Base-by-base conservation (phyloP, 352 stramenopile genomes). In the Thalassiosira hispida region DNA sequence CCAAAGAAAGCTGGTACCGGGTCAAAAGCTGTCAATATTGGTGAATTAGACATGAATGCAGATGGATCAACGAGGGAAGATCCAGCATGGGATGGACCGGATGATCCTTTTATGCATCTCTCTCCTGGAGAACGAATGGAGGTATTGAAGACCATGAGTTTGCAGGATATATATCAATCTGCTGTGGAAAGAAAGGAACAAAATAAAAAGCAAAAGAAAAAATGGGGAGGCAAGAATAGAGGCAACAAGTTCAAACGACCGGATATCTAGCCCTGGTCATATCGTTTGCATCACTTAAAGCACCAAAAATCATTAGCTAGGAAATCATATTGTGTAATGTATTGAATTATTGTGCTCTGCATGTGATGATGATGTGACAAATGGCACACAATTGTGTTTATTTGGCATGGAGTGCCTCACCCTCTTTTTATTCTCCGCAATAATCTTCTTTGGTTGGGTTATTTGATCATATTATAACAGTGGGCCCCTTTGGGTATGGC, bases 101-200 rank as follows among this genome's bases (percentile, higher is more conserved):
- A 79, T 51, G 84, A 90, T 72, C 84, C 84, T n/a, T 90, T 90
- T 79, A 71, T 81, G 59, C 80, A 90, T 70, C 62, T 90, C 5
- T 77, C 72, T 22, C 72, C 84, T 20, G 71, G 71, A 25, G 81
- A 88, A 76, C 42, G 84, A 56, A 85, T 88, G 76, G 25, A 74
- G 9, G 62, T 85, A n/a, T 71, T 90, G 18, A 81, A 73, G 55
- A 73, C 55, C n/a, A 88, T 90, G 81, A 86, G 69, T 60, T 70
- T 90, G 6, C 38, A 74, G 38, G 80, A 88, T 59, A 87, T 90
- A 52, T 79, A 86, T 53, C 44, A 63, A 62, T 74, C 75, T 25
- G 76, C 66, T 46, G 67, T 68, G 9, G 75, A 82, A 20, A 29
- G 63, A 12, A 76, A 84, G 57, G 63, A 72, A 22, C 73, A 77